phyloP scores from a whole-genome alignment of 345 rosid species.

The Salix suchowensis region DNA sequence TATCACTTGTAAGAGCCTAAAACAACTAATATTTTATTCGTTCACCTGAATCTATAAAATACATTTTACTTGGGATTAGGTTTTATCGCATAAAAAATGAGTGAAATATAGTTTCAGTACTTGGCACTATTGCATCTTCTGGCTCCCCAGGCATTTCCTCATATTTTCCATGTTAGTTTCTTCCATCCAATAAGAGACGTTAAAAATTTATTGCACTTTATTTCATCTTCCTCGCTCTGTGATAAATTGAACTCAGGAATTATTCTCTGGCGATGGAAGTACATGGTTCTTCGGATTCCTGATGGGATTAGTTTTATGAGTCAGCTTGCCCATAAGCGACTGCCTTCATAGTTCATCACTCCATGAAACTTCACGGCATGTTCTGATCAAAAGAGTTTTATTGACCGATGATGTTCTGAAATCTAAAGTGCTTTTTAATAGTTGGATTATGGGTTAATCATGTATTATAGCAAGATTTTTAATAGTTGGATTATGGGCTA shows the following conservation, averaged over 20 bases:
- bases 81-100: too few species aligned
- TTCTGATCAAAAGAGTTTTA: neutral
- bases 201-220: neutral
- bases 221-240: neutral
- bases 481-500: too few species aligned
- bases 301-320: too few species aligned
- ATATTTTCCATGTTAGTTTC: neutral
- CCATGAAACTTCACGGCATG: neutral
- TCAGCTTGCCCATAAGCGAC: neutral
- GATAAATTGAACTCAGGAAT: neutral
- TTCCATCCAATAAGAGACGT: neutral
- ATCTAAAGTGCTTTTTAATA: too few species aligned
- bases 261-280: neutral
- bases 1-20: rapidly evolving
- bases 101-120: neutral
- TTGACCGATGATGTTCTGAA: too few species aligned
- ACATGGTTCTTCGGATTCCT: neutral
- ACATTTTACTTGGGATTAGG: too few species aligned
- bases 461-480: too few species aligned
- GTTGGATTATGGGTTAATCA: too few species aligned
- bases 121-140: neutral
- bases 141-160: neutral
- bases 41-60: too few species aligned
- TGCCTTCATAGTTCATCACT: neutral
- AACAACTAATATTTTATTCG: too few species aligned